These are phyloP conservation scores for Xanthoconium purpureum DNA, from an alignment of 768 basidiomycete genomes.

Conservation along the genomic window DNA sequence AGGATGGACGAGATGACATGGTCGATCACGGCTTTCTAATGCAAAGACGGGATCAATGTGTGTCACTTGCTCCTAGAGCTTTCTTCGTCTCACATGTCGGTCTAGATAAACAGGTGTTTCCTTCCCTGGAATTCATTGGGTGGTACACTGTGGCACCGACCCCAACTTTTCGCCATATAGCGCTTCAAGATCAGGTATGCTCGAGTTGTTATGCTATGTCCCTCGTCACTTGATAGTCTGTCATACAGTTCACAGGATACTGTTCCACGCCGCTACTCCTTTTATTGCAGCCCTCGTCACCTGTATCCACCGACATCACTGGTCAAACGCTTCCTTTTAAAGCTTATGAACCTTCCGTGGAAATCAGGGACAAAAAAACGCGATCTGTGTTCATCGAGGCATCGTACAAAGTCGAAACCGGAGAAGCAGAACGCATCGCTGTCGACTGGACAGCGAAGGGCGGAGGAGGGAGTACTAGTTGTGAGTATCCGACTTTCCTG, in stretches of 20 bases:
- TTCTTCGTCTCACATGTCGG: slow-evolving; percentile 4
- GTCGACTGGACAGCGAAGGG: slow-evolving; percentile 94
- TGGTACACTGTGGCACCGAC: slow-evolving; percentile 91
- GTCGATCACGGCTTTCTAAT: slow-evolving; percentile 83
- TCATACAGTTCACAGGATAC: slow-evolving; percentile 69
- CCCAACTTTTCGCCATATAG: slow-evolving; percentile 73
- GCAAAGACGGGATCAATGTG: slow-evolving; percentile 86
- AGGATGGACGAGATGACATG: slow-evolving; percentile 50
- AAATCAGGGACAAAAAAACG: slow-evolving; percentile 74
- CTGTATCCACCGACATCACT: slow-evolving; percentile 49
- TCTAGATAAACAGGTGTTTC: slow-evolving; percentile 96
- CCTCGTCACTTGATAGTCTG: not conserved
- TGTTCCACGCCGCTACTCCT: slow-evolving; percentile 90
- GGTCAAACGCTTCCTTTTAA: slow-evolving; percentile 82
- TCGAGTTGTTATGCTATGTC: not conserved
- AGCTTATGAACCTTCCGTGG: slow-evolving; percentile 90
- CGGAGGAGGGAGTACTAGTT: slow-evolving; percentile 74
- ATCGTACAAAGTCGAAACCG: slow-evolving; percentile 88
- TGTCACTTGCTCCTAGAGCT: slow-evolving; percentile 18
- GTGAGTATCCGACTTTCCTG: slow-evolving; percentile 44
- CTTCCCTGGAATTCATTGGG: slow-evolving; percentile 93
- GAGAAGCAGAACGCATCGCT: slow-evolving; percentile 97
- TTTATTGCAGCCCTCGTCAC: slow-evolving; percentile 58
- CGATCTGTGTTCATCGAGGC: slow-evolving; percentile 82
- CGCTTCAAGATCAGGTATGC: slow-evolving; percentile 80